Evolutionary conservation across 225 moss, liverwort and hornwort genomes (phyloP).

Genomic region (Polytrichum commune): DNA sequence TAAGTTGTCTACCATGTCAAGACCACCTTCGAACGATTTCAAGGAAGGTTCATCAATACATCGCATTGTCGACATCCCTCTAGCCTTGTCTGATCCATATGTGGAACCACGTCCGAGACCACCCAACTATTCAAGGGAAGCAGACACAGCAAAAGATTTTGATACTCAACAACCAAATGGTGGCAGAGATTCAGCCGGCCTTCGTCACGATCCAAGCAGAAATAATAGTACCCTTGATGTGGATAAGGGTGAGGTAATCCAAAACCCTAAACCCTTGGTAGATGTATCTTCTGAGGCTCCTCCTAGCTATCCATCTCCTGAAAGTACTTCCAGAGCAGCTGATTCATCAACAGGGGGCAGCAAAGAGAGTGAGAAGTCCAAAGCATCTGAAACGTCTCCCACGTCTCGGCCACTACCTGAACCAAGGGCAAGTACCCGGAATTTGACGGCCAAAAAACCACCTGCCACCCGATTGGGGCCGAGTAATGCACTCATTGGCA

Average conservation of each 20-base stretch:
- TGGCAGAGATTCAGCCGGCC: too few species aligned
- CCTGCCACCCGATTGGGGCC: slow-evolving; percentile 27
- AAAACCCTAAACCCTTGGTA: too few species aligned
- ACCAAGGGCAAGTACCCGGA: slow-evolving; percentile 24
- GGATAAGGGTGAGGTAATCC: too few species aligned
- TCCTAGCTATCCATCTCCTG: slow-evolving; percentile 1
- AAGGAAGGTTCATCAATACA: slow-evolving; percentile 3
- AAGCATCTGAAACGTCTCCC: slow-evolving; percentile 4
- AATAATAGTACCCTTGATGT: too few species aligned
- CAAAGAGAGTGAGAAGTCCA: slow-evolving; percentile 2
- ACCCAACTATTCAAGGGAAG: neutral
- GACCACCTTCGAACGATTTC: neutral
- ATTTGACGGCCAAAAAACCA: slow-evolving; percentile 18
- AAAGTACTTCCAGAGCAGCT: neutral
- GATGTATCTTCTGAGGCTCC: neutral
- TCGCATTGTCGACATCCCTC: slow-evolving; percentile 27
- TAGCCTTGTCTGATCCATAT: neutral
- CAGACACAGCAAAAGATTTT: slow-evolving; percentile 1
- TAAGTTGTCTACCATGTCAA: slow-evolving; percentile 9
- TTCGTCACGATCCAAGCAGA: too few species aligned
- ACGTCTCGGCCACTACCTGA: neutral
- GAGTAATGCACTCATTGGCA: slow-evolving; percentile 58
- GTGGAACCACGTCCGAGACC: slow-evolving; percentile 5
- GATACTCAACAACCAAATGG: too few species aligned
- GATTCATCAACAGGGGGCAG: neutral